Evolutionary conservation across 371 early-diverging fungal species (phyloP).

Genomic region (Syncephalis fuscata): DNA sequence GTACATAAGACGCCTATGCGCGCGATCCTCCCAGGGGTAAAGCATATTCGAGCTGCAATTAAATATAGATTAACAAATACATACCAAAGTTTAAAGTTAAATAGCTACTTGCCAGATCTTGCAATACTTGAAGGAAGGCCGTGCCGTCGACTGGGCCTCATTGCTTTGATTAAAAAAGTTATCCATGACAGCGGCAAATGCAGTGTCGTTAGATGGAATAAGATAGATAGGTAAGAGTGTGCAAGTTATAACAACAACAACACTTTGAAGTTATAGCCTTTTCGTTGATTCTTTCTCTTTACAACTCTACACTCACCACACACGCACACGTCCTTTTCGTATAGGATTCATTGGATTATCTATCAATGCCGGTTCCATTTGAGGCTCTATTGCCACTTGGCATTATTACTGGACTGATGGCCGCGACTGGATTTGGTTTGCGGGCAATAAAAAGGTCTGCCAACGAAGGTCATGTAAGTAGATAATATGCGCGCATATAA

Average conservation of each 20-base stretch:
- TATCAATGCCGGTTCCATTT: constrained; percentile 23
- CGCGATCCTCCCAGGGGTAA: constrained; percentile 87
- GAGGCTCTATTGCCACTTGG: constrained; percentile 24
- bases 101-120: too few relatives aligned
- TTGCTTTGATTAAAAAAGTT: too few relatives aligned
- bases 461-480: constrained; percentile 22
- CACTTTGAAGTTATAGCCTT: too few relatives aligned
- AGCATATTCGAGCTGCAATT: constrained; percentile 75
- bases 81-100: neutral
- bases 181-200: too few relatives aligned
- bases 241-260: too few relatives aligned
- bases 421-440: constrained; percentile 18
- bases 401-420: constrained; percentile 19
- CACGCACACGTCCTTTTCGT: neutral
- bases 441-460: constrained; percentile 11
- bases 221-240: too few relatives aligned
- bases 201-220: too few relatives aligned
- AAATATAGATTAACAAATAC: neutral
- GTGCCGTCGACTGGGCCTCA: too few relatives aligned
- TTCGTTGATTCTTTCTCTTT: too few relatives aligned
- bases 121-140: too few relatives aligned
- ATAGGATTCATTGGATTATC: neutral
- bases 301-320: too few relatives aligned
- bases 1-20: constrained; percentile 43
- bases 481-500: neutral